These are phyloP conservation scores for Teratosphaeria epicoccoides DNA, from an alignment of 2,329 filamentous ascomycete genomes.

Conservation along the genomic window DNA sequence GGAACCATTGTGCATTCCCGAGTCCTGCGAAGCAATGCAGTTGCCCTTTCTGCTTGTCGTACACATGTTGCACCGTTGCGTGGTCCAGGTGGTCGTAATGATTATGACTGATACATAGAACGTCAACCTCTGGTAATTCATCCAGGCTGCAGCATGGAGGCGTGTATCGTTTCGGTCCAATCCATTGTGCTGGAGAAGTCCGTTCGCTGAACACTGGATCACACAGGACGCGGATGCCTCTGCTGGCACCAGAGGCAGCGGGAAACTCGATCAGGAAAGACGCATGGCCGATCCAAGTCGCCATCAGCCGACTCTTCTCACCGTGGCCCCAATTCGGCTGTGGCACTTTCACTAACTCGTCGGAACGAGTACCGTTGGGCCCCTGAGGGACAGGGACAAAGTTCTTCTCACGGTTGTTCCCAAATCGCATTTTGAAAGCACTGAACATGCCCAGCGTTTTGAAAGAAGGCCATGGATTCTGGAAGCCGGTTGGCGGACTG, in stretches of 20 bases:
- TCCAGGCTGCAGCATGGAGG: slow-evolving; percentile 40
- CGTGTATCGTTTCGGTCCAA: slow-evolving; percentile 43
- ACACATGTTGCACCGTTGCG: slow-evolving; percentile 34
- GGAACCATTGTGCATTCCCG: slow-evolving; percentile 29
- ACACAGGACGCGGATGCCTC: slow-evolving; percentile 39
- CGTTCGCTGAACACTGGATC: slow-evolving; percentile 45
- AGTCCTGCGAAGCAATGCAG: slow-evolving; percentile 36
- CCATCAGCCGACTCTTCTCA: slow-evolving; percentile 27
- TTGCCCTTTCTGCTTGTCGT: slow-evolving; percentile 24
- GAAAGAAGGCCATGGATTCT: slow-evolving; percentile 41
- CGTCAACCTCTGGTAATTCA: slow-evolving; percentile 42
- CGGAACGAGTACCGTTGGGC: slow-evolving; percentile 19
- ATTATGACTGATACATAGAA: slow-evolving; percentile 45
- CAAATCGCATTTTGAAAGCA: slow-evolving; percentile 29
- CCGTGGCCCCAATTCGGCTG: slow-evolving; percentile 31
- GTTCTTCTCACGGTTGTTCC: slow-evolving; percentile 29
- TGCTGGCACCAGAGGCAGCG: slow-evolving; percentile 15
- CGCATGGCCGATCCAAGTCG: slow-evolving; percentile 44
- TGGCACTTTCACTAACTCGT: slow-evolving; percentile 33
- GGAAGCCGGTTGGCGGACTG: slow-evolving; percentile 35
- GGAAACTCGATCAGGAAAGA: slow-evolving; percentile 39
- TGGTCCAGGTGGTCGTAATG: slow-evolving; percentile 48
- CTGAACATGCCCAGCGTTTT: slow-evolving; percentile 16
- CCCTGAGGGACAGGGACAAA: slow-evolving; percentile 37
- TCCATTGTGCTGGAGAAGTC: slow-evolving; percentile 36